These are phyloP conservation scores for Wickerhamomyces sp. DNA, from an alignment of 1,139 yeast species.

Conservation along the genomic window DNA sequence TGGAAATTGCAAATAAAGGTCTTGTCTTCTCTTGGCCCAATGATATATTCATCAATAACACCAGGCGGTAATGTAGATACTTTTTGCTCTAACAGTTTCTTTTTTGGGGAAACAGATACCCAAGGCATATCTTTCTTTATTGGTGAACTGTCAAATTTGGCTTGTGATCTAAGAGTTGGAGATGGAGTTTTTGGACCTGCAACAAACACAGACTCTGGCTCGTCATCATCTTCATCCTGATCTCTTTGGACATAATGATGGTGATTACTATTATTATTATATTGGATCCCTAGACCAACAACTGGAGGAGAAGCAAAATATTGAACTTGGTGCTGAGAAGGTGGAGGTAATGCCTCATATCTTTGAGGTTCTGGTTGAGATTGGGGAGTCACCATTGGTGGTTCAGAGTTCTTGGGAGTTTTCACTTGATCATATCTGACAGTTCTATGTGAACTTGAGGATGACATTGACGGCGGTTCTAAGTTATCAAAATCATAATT, in stretches of 20 bases:
- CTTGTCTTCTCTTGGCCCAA: constrained; percentile 71
- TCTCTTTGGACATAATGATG: constrained; percentile 4
- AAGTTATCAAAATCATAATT: constrained; percentile 13
- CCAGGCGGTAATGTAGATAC: constrained; percentile 85
- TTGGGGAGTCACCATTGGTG: background rate
- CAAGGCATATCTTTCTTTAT: constrained; percentile 12
- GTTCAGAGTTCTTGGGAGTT: background rate
- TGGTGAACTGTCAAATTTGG: constrained; percentile 21
- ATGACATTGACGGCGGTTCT: background rate
- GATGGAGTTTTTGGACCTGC: constrained; percentile 30
- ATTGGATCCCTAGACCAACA: background rate
- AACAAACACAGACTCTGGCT: constrained; percentile 11
- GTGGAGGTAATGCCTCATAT: constrained; percentile 1
- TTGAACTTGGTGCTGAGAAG: background rate
- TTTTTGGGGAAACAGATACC: constrained; percentile 15
- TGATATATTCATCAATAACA: constrained; percentile 77
- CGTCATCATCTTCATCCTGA: constrained; percentile 4
- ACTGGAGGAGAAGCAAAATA: background rate
- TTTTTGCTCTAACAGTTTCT: constrained; percentile 29
- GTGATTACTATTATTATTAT: background rate
- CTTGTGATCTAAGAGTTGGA: constrained; percentile 31
- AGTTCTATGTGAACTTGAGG: background rate
- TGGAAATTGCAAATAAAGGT: constrained; percentile 71
- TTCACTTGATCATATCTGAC: background rate
- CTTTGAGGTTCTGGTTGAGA: constrained; percentile 1